Conservation (phyloP, 805 yeast species). For the Ogataea nonfermentans region DNA sequence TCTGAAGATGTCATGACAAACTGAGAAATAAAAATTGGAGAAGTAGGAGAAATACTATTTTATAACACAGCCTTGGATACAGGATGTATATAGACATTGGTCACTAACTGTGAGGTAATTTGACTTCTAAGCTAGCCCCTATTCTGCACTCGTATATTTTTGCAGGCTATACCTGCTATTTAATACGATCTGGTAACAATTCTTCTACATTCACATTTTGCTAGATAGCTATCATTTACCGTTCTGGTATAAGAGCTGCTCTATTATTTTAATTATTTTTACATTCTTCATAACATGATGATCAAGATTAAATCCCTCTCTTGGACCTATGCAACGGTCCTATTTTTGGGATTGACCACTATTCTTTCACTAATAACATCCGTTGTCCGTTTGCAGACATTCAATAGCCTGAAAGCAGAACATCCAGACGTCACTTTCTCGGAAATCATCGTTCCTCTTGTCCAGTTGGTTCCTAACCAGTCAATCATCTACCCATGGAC, state of each 20-base stretch:
- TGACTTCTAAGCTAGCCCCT: no score
- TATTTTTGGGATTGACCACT: slow-evolving; percentile 40
- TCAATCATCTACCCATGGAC: slow-evolving; percentile 64
- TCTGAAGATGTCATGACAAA: slow-evolving; percentile 7
- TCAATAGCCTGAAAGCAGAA: slow-evolving; percentile 23
- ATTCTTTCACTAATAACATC: slow-evolving; percentile 42
- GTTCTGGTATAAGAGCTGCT: no score
- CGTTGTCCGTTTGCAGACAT: slow-evolving; percentile 40
- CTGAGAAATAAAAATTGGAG: no score
- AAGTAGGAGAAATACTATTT: no score
- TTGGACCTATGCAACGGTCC: slow-evolving; percentile 48
- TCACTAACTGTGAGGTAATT: no score
- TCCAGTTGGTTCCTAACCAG: slow-evolving; percentile 64
- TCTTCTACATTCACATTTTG: no score
- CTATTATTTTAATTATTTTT: not conserved
- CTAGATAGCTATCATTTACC: no score
- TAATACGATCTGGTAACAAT: not conserved
- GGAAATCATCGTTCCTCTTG: slow-evolving; percentile 44
- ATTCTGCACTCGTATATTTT: no score
- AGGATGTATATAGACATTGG: no score
- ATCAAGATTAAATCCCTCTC: slow-evolving; percentile 14
- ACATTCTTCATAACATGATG: slow-evolving; percentile 12
- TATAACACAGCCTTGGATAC: no score
- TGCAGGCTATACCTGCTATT: no score
- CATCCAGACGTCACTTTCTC: slow-evolving; percentile 33